Percentiles rank a stretch among this genome's conserved stretches.
phyloP scores from a whole-genome alignment of 2,329 filamentous ascomycete genomes.

The Ascochyta rabiei region DNA sequence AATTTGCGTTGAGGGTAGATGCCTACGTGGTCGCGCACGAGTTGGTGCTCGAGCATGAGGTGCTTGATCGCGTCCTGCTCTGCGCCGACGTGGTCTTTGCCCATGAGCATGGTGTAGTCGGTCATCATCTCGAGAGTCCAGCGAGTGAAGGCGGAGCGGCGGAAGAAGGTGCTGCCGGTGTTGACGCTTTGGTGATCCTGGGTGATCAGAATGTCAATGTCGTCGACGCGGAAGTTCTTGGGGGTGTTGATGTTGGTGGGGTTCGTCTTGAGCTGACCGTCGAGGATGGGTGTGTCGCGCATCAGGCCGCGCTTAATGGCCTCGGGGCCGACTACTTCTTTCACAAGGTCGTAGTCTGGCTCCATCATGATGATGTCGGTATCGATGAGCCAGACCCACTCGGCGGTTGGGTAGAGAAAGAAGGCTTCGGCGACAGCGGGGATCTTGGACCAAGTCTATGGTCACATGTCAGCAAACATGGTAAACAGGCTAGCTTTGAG shows the following conservation, averaged over 20 bases:
- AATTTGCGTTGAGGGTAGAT: conserved; percentile 47
- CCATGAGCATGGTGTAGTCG: conserved; percentile 46
- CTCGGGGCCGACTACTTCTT: conserved; percentile 42
- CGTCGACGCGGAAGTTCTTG: conserved; percentile 35
- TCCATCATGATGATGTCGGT: conserved; percentile 52
- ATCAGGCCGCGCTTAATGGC: conserved; percentile 38
- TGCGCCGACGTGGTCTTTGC: conserved; percentile 37
- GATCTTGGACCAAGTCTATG: conserved; percentile 50
- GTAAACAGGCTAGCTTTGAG: background rate
- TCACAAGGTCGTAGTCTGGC: conserved; percentile 40
- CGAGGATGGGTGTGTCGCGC: conserved; percentile 35
- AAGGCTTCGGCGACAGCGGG: conserved; percentile 50
- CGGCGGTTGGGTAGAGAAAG: conserved; percentile 44
- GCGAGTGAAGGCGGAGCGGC: conserved; percentile 46
- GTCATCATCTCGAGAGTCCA: conserved; percentile 50
- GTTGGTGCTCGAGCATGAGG: conserved; percentile 43
- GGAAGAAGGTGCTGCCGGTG: conserved; percentile 49
- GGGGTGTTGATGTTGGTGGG: conserved; percentile 37
- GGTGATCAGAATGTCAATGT: conserved; percentile 49
- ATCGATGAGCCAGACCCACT: conserved; percentile 53
- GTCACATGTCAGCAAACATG: background rate
- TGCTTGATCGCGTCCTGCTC: conserved; percentile 49
- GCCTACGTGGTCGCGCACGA: conserved; percentile 47
- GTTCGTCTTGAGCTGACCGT: conserved; percentile 35
- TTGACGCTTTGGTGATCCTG: conserved; percentile 52